These are phyloP conservation scores for Phytophthora colocasiae DNA, from an alignment of 352 stramenopile genomes.

Conservation along the genomic window DNA sequence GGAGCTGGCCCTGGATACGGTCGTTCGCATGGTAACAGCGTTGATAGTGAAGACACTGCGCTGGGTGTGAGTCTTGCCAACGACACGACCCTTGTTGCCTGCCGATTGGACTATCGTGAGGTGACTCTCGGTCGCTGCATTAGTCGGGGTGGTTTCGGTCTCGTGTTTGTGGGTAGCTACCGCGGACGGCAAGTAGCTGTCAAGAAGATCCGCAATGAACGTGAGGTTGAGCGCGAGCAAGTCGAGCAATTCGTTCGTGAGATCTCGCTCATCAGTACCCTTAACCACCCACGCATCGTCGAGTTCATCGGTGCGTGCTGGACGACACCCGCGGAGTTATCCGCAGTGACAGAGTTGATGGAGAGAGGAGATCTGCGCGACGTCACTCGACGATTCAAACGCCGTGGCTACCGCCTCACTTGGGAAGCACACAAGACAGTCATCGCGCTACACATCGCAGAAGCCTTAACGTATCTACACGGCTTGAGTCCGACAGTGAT, in stretches of 20 bases:
- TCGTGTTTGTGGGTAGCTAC: constrained; percentile 53
- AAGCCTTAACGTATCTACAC: constrained; percentile 72
- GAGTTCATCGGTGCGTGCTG: constrained; percentile 73
- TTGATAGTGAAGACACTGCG: constrained; percentile 38
- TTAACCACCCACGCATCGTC: constrained; percentile 67
- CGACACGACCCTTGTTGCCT: constrained; percentile 42
- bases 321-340: constrained; percentile 53
- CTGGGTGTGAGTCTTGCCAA: constrained; percentile 38
- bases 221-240: constrained; percentile 41
- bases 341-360: constrained; percentile 73
- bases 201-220: constrained; percentile 55
- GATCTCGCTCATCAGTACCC: constrained; percentile 59
- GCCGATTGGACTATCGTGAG: constrained; percentile 44
- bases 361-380: constrained; percentile 68
- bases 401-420: constrained; percentile 45
- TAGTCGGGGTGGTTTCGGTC: constrained; percentile 50
- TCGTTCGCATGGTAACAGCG: constrained; percentile 29
- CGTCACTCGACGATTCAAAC: constrained; percentile 57
- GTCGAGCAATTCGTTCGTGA: constrained; percentile 67
- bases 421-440: constrained; percentile 63
- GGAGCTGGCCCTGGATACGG: constrained; percentile 23
- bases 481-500: constrained; percentile 65
- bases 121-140: constrained; percentile 47
- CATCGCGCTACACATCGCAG: constrained; percentile 66
- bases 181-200: constrained; percentile 46